A percentile compares a stretch with the other conserved stretches of the same genome.
These are phyloP conservation scores for Huntiella decipiens DNA, from an alignment of 2,329 filamentous ascomycete species.

Conservation along the genomic window DNA sequence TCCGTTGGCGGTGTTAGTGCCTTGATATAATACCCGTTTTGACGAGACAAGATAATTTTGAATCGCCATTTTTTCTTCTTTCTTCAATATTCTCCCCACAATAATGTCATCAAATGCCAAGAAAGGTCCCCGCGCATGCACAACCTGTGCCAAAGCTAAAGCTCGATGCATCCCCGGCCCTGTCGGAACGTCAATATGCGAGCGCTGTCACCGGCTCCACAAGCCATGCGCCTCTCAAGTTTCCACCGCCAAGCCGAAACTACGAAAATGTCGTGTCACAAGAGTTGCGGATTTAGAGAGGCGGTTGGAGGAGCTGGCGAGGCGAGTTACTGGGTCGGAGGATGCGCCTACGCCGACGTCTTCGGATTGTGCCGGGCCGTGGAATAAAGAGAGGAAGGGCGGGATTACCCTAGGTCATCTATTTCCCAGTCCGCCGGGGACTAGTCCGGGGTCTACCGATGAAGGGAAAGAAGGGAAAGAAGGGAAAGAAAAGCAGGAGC, in stretches of 20 bases:
- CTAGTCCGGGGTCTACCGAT: no score
- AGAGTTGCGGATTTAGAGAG: constrained; percentile 32
- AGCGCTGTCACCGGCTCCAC: constrained; percentile 29
- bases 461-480: no score
- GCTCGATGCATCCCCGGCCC: constrained; percentile 28
- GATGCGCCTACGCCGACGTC: not conserved
- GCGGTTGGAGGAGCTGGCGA: constrained; percentile 29
- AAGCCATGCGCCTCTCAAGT: constrained; percentile 29
- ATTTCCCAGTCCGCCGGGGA: no score
- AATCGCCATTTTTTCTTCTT: no score
- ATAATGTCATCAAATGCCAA: not conserved
- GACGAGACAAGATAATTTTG: no score
- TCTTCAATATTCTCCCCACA: not conserved
- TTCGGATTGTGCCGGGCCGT: not conserved
- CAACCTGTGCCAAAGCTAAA: constrained; percentile 33
- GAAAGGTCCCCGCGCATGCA: constrained; percentile 30
- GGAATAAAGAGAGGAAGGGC: not conserved
- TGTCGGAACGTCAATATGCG: constrained; percentile 23
- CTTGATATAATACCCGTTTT: no score
- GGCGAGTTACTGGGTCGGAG: constrained; percentile 18
- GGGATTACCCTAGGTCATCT: no score
- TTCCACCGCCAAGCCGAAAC: constrained; percentile 25
- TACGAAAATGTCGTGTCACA: constrained; percentile 14
- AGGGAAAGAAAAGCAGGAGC: no score
- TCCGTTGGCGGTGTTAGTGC: no score